A percentile compares a stretch with the other conserved stretches of the same genome.
Conservation (phyloP, 352 stramenopile genomes). For the Globisporangium nagaii region DNA sequence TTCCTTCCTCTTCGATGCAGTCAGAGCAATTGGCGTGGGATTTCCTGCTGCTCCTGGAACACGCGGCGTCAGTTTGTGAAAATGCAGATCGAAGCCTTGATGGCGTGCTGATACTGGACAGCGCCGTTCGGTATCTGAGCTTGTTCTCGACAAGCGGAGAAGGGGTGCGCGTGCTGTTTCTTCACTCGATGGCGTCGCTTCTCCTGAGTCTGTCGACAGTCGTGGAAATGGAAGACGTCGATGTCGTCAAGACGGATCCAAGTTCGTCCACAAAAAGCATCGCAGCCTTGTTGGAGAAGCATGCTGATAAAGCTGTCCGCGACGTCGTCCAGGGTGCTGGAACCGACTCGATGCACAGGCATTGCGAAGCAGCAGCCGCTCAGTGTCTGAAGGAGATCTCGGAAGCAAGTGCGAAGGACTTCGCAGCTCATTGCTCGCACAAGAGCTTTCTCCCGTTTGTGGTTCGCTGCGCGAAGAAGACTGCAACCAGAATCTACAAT, state of each 20-base stretch:
- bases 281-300: neutral
- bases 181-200: constrained; percentile 1
- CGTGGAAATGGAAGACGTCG: neutral
- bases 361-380: constrained; percentile 22
- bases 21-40: constrained; percentile 43
- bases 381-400: constrained; percentile 31
- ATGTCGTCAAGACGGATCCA: neutral
- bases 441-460: constrained; percentile 29
- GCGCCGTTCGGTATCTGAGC: constrained; percentile 25
- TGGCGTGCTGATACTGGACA: constrained; percentile 31
- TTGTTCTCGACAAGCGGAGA: constrained; percentile 7
- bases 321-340: constrained; percentile 1
- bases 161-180: neutral
- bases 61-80: constrained; percentile 51
- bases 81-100: constrained; percentile 18
- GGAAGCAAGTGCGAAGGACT: neutral
- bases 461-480: constrained; percentile 35
- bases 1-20: constrained; percentile 9
- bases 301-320: constrained; percentile 1
- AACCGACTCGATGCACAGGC: constrained; percentile 8
- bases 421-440: neutral
- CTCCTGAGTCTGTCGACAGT: constrained; percentile 1
- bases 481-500: constrained; percentile 35
- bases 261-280: neutral
- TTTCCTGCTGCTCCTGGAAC: constrained; percentile 56